phyloP scores from a whole-genome alignment of 371 early-diverging fungal genomes.

The Batkoa obscura region DNA sequence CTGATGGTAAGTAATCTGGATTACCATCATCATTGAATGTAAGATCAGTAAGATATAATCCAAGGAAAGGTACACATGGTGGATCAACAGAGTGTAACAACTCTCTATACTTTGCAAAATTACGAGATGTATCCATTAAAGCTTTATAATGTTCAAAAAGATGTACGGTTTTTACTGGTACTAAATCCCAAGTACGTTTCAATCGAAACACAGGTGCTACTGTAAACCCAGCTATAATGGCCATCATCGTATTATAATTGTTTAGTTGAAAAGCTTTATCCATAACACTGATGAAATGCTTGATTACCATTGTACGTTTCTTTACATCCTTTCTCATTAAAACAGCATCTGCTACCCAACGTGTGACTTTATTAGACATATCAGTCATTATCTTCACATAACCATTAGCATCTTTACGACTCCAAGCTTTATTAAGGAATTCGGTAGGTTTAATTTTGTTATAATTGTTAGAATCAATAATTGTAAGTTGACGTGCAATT shows the following conservation, averaged over 20 bases:
- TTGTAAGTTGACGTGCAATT: conserved; percentile 79
- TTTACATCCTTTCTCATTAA: conserved; percentile 58
- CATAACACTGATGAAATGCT: conserved; percentile 67
- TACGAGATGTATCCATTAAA: conserved; percentile 60
- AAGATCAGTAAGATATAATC: conserved; percentile 70
- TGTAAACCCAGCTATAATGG: conserved; percentile 74
- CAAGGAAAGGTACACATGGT: conserved; percentile 83
- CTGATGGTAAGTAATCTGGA: conserved; percentile 25
- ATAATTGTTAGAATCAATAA: conserved; percentile 64
- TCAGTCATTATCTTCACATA: conserved; percentile 60
- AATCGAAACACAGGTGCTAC: conserved; percentile 76
- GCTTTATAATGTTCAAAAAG: conserved; percentile 28
- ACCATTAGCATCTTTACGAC: conserved; percentile 32
- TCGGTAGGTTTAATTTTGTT: conserved; percentile 66
- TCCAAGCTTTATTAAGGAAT: conserved; percentile 79
- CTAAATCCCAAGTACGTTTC: conserved; percentile 63
- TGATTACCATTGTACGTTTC: conserved; percentile 47
- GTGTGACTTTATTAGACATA: conserved; percentile 46
- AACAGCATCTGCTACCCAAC: conserved; percentile 75
- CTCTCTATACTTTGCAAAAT: conserved; percentile 67
- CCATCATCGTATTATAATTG: conserved; percentile 85
- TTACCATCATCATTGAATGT: conserved; percentile 90
- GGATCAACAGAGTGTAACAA: conserved; percentile 61
- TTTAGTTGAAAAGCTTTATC: conserved; percentile 57
- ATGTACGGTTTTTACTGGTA: conserved; percentile 21